These are phyloP conservation scores for Isabelozyma heimii DNA, from an alignment of 805 yeast genomes.

Conservation along the genomic window DNA sequence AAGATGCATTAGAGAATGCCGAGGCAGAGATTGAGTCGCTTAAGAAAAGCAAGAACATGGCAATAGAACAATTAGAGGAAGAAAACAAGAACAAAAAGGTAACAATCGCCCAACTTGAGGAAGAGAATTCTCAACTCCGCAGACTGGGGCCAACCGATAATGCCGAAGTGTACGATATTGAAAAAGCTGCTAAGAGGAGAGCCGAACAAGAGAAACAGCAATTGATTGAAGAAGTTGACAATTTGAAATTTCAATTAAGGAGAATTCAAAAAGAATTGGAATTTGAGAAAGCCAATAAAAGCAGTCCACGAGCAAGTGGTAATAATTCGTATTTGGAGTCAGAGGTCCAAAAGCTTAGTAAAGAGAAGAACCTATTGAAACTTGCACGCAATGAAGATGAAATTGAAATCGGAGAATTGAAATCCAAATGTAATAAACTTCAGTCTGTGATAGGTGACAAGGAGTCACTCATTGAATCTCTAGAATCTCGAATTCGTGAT, in stretches of 20 bases:
- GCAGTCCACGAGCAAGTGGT: neutral
- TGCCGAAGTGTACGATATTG: constrained; percentile 21
- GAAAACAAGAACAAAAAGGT: constrained; percentile 23
- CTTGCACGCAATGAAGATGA: constrained; percentile 31
- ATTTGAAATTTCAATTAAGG: constrained; percentile 33
- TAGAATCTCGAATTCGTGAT: constrained; percentile 31
- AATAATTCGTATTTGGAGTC: constrained; percentile 4
- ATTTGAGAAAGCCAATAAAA: constrained; percentile 13
- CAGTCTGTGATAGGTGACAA: constrained; percentile 23
- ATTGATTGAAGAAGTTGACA: constrained; percentile 29
- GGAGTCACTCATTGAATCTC: constrained; percentile 32
- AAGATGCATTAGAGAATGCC: constrained; percentile 19
- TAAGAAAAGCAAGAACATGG: constrained; percentile 10
- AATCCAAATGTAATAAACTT: constrained; percentile 13
- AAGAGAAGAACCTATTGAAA: constrained; percentile 11
- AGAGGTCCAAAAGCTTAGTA: constrained; percentile 9
- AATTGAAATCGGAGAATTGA: constrained; percentile 26
- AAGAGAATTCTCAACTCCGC: constrained; percentile 3
- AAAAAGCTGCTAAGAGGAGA: constrained; percentile 15
- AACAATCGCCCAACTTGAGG: neutral
- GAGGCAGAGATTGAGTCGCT: constrained; percentile 22
- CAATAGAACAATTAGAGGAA: constrained; percentile 17
- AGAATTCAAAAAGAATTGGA: constrained; percentile 36
- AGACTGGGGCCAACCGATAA: constrained; percentile 9
- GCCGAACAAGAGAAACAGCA: constrained; percentile 28